Evolutionary conservation across 352 stramenopile species (phyloP).

Genomic region (Globisporangium nagaii): DNA sequence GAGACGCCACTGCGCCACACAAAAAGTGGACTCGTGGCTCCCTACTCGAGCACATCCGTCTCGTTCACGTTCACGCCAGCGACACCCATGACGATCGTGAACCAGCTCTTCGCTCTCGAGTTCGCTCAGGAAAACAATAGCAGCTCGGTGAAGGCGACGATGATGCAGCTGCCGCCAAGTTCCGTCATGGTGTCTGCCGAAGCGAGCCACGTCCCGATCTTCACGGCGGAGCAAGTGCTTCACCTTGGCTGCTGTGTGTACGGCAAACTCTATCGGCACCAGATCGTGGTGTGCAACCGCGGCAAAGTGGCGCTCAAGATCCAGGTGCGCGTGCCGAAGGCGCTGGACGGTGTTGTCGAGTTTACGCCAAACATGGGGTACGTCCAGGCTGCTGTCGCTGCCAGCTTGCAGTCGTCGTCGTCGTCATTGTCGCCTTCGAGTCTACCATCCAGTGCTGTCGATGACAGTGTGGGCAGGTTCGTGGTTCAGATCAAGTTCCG

Average conservation of each 20-base stretch:
- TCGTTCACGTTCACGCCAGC: slow-evolving; percentile 57
- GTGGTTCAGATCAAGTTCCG: slow-evolving; percentile 68
- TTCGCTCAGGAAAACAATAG: slow-evolving; percentile 16
- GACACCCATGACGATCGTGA: slow-evolving; percentile 26
- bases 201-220: slow-evolving; percentile 41
- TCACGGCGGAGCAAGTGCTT: slow-evolving; percentile 25
- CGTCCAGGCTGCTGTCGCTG: slow-evolving; percentile 42
- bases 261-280: slow-evolving; percentile 82
- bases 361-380: slow-evolving; percentile 85
- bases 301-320: slow-evolving; percentile 86
- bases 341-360: slow-evolving; percentile 55
- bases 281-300: slow-evolving; percentile 79
- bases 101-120: slow-evolving; percentile 28
- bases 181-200: slow-evolving; percentile 19
- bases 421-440: not conserved
- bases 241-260: slow-evolving; percentile 85
- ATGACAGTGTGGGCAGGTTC: slow-evolving; percentile 30
- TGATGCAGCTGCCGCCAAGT: slow-evolving; percentile 6
- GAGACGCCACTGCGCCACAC: slow-evolving; percentile 37
- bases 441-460: not conserved
- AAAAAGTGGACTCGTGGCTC: slow-evolving; percentile 29
- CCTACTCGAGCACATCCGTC: slow-evolving; percentile 41
- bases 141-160: not conserved
- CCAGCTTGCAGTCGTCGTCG: not conserved
- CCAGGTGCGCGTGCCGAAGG: slow-evolving; percentile 62